Evolutionary conservation across 345 rosid genomes (phyloP).

Genomic region (Hibiscus trionum): DNA sequence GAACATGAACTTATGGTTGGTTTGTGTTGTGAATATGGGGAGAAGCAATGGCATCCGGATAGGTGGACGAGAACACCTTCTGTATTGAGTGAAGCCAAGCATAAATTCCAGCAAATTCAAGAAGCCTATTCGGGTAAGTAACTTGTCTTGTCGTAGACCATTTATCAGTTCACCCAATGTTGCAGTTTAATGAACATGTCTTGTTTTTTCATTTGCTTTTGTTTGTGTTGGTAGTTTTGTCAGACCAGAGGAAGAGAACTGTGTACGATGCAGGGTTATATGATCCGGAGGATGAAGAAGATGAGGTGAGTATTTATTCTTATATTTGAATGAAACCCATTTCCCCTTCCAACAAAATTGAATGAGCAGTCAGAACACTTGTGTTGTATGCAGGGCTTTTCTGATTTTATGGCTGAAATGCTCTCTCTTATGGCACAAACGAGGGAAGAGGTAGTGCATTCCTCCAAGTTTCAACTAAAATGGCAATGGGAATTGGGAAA

Average conservation of each 20-base stretch:
- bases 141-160: not conserved
- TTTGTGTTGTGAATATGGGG: not conserved
- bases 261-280: slow-evolving; percentile 43
- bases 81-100: slow-evolving; percentile 35
- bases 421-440: slow-evolving; percentile 36
- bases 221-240: slow-evolving; percentile 25
- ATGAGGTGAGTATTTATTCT: slow-evolving; percentile 27
- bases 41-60: slow-evolving; percentile 65
- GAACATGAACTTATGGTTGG: not conserved
- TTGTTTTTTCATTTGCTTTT: not conserved
- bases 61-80: slow-evolving; percentile 41
- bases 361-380: not conserved
- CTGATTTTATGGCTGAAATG: slow-evolving; percentile 48
- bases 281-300: slow-evolving; percentile 39
- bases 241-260: slow-evolving; percentile 39
- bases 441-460: slow-evolving; percentile 29
- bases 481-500: not conserved
- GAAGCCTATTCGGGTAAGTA: slow-evolving; percentile 50
- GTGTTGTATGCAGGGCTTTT: slow-evolving; percentile 34
- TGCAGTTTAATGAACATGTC: not conserved
- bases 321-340: not conserved
- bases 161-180: not conserved
- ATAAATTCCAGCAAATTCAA: slow-evolving; percentile 52
- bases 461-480: not conserved
- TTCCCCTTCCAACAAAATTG: not conserved